A percentile compares a stretch with the other conserved stretches of the same genome.
These are phyloP conservation scores for Cercospora janseana DNA, from an alignment of 2,329 filamentous ascomycete genomes.

Conservation along the genomic window DNA sequence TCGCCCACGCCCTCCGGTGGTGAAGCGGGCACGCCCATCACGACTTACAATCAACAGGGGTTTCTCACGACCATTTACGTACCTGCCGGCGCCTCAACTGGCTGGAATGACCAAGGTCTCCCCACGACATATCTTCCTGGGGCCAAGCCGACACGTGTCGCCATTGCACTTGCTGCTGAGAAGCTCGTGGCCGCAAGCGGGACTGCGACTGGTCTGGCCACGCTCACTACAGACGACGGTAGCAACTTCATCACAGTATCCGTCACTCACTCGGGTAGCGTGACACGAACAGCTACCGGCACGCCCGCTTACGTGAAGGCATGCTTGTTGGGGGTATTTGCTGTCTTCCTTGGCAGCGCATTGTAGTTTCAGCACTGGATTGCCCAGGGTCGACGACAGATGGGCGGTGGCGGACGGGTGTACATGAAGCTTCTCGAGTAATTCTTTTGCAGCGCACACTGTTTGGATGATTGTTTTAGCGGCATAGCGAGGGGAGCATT, in stretches of 20 bases:
- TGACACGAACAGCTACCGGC: background rate
- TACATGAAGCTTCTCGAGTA: background rate
- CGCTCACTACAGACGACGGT: conserved; percentile 21
- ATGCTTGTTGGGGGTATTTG: too few relatives aligned
- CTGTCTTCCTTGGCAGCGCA: too few relatives aligned
- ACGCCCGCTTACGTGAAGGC: background rate
- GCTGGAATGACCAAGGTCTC: conserved; percentile 49
- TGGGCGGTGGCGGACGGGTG: background rate
- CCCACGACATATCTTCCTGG: conserved; percentile 39
- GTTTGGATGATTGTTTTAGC: conserved; percentile 14
- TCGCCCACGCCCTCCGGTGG: conserved; percentile 40
- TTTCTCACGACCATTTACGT: conserved; percentile 51
- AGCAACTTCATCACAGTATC: conserved; percentile 21
- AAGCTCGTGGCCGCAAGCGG: conserved; percentile 16
- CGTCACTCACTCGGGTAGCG: conserved; percentile 11
- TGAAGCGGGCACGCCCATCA: conserved; percentile 45
- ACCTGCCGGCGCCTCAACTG: conserved; percentile 41
- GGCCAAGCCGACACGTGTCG: conserved; percentile 13
- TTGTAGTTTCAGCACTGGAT: background rate
- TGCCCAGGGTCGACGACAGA: too few relatives aligned
- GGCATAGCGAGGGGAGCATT: conserved; percentile 18
- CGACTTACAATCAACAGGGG: conserved; percentile 50
- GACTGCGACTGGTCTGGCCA: conserved; percentile 14
- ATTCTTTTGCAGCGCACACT: background rate
- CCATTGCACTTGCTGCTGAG: conserved; percentile 13